Conservation (phyloP, 371 early-diverging fungal species). For the Apophysomyces sp. region DNA sequence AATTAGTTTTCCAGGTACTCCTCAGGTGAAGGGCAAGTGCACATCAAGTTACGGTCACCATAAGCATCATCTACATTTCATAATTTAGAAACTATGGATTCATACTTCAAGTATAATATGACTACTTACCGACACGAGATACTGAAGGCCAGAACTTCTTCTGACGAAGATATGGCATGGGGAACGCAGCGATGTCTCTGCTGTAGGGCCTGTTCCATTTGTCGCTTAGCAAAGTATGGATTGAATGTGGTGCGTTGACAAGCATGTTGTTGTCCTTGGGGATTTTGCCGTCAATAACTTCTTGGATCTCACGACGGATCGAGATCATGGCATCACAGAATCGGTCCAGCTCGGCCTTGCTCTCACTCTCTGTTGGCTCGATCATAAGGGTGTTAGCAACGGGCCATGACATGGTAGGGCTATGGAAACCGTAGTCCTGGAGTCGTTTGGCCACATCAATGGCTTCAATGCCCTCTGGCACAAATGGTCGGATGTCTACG, state of each 20-base stretch:
- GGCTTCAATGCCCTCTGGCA: slow-evolving; percentile 80
- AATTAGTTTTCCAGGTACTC: slow-evolving; percentile 32
- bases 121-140: slow-evolving; percentile 57
- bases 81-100: background rate
- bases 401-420: slow-evolving; percentile 99
- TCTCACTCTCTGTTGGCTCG: slow-evolving; percentile 98
- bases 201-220: slow-evolving; percentile 86
- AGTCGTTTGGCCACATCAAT: slow-evolving; percentile 98
- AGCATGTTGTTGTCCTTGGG: slow-evolving; percentile 86
- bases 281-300: slow-evolving; percentile 80
- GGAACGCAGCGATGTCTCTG: slow-evolving; percentile 90
- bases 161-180: slow-evolving; percentile 73
- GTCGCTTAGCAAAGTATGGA: slow-evolving; percentile 70
- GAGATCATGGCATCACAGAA: slow-evolving; percentile 97
- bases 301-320: slow-evolving; percentile 89
- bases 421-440: slow-evolving; percentile 97
- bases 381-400: slow-evolving; percentile 97
- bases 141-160: slow-evolving; percentile 97
- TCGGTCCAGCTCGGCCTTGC: slow-evolving; percentile 88
- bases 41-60: slow-evolving; percentile 93
- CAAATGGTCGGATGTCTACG: slow-evolving; percentile 89
- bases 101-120: background rate
- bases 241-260: slow-evolving; percentile 87
- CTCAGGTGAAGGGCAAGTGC: slow-evolving; percentile 81
- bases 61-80: slow-evolving; percentile 78